These are phyloP conservation scores for Wallacemonas sp. DNA, from an alignment of 208 protist genomes.

Conservation along the genomic window DNA sequence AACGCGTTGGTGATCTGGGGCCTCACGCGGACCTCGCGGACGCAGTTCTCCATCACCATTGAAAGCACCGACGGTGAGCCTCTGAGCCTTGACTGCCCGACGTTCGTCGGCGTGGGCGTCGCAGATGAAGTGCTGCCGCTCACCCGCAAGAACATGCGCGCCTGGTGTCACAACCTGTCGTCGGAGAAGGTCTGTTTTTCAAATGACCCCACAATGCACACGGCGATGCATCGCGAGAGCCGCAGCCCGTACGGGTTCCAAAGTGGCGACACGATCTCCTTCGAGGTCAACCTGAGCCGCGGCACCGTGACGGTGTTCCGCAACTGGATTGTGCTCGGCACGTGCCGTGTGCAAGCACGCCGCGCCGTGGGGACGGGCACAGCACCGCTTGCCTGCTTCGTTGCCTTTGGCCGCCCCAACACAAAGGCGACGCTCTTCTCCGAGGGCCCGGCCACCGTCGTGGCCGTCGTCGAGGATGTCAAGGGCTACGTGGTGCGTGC, in stretches of 20 bases:
- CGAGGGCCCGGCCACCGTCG: constrained; percentile 40
- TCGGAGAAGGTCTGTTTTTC: constrained; percentile 38
- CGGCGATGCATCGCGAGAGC: constrained; percentile 50
- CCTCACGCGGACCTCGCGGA: constrained; percentile 43
- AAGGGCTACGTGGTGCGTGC: constrained; percentile 52
- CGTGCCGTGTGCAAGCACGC: constrained; percentile 32
- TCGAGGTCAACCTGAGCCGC: constrained; percentile 56
- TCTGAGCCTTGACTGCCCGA: constrained; percentile 52
- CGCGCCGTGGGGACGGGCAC: not conserved
- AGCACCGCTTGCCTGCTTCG: constrained; percentile 61
- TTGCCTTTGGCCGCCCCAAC: constrained; percentile 71
- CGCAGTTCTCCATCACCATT: constrained; percentile 67
- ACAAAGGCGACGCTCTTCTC: constrained; percentile 63
- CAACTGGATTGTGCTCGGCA: constrained; percentile 81
- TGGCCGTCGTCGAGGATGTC: constrained; percentile 48
- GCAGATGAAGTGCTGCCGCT: constrained; percentile 60
- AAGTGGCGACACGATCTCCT: constrained; percentile 67
- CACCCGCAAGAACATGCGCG: constrained; percentile 68
- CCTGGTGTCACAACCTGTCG: constrained; percentile 38
- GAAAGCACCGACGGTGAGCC: constrained; percentile 65
- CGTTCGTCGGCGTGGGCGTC: constrained; percentile 75
- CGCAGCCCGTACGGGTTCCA: constrained; percentile 71
- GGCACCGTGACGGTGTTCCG: constrained; percentile 54
- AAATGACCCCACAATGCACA: constrained; percentile 75
- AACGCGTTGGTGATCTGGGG: constrained; percentile 85